Evolutionary conservation across 495 filamentous ascomycete species (phyloP).

Genomic region (Arthonia radiata): DNA sequence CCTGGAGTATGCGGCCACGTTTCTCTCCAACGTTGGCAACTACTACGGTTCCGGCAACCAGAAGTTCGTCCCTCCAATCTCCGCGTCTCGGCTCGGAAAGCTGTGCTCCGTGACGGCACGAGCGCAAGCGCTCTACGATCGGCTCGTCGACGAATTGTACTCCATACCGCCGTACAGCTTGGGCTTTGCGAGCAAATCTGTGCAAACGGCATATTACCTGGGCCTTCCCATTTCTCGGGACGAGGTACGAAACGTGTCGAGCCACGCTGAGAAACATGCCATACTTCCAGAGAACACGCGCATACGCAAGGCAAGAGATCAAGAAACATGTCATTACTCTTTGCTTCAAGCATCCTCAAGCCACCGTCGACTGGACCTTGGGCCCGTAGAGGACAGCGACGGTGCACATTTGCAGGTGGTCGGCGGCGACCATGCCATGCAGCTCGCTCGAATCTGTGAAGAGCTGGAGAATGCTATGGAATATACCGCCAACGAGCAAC

Average conservation of each 20-base stretch:
- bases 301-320: conserved; percentile 4
- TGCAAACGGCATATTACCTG: conserved; percentile 11
- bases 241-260: conserved; percentile 7
- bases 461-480: conserved; percentile 7
- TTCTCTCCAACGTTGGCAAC: conserved; percentile 16
- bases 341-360: conserved; percentile 15
- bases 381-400: too few relatives aligned
- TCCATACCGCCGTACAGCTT: conserved; percentile 7
- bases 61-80: conserved; percentile 11
- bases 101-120: conserved; percentile 5
- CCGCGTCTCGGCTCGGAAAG: conserved; percentile 3
- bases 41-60: conserved; percentile 13
- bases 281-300: conserved; percentile 14
- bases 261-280: conserved; percentile 5
- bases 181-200: conserved; percentile 7
- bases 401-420: conserved; percentile 7
- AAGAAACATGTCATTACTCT: conserved; percentile 3
- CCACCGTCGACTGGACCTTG: too few relatives aligned
- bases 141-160: conserved; percentile 4
- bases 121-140: neutral
- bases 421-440: conserved; percentile 10
- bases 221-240: conserved; percentile 8
- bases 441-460: conserved; percentile 7
- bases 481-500: conserved; percentile 13
- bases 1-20: conserved; percentile 13